Percentiles rank a stretch among this genome's conserved stretches.
These are phyloP conservation scores for Penicillium malachiteum DNA, from an alignment of 495 filamentous ascomycete species.

Conservation along the genomic window DNA sequence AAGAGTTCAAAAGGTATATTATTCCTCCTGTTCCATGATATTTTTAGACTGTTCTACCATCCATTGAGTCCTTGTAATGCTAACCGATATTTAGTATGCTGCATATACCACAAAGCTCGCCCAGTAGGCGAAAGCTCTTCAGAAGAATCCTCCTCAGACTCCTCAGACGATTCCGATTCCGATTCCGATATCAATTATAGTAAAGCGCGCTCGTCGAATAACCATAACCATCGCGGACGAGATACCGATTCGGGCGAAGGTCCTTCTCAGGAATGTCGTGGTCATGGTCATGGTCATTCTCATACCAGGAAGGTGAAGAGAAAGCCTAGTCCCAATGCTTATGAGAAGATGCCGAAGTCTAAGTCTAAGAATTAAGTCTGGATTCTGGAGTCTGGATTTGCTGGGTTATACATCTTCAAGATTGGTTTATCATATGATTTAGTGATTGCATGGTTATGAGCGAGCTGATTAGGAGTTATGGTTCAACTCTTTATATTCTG, in stretches of 20 bases:
- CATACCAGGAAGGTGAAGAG: conserved; percentile 39
- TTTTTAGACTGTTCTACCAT: background rate
- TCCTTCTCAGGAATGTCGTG: conserved; percentile 19
- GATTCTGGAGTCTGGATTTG: background rate
- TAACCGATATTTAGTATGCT: conserved; percentile 68
- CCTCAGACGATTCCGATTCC: conserved; percentile 63
- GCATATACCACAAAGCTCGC: conserved; percentile 90
- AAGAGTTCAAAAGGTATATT: conserved; percentile 82
- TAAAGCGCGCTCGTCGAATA: background rate
- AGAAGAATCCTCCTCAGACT: conserved; percentile 64
- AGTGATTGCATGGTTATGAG: too few species aligned
- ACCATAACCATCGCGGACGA: conserved; percentile 15
- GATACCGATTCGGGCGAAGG: conserved; percentile 2
- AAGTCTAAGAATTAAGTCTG: conserved; percentile 12
- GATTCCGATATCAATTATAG: conserved; percentile 50
- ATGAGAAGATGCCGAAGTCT: conserved; percentile 82
- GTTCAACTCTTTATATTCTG: too few species aligned
- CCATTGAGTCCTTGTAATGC: background rate
- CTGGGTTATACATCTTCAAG: background rate
- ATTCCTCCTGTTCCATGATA: background rate
- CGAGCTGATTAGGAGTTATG: too few species aligned
- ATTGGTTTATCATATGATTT: background rate
- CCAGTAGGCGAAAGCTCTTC: conserved; percentile 82
- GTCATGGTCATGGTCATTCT: conserved; percentile 15
- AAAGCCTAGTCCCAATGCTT: conserved; percentile 84